phyloP scores from a whole-genome alignment of 257 asterid genomes.

The Jaltomata sinuosa region DNA sequence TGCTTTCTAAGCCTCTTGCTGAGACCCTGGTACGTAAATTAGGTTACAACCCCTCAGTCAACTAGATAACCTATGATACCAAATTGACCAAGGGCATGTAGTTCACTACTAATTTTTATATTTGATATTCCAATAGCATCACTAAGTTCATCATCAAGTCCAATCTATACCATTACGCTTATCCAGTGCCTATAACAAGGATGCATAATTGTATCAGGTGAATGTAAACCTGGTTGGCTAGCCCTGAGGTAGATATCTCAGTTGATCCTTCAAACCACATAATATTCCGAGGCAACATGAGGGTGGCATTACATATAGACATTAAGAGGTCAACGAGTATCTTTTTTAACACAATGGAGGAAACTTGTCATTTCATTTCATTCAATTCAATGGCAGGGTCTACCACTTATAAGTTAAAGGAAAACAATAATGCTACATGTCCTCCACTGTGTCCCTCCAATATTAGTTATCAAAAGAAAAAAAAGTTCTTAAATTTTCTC shows the following conservation, averaged over 20 bases:
- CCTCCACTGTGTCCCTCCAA: background rate
- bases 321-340: background rate
- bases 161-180: background rate
- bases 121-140: background rate
- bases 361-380: background rate
- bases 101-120: background rate
- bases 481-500: background rate
- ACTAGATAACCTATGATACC: background rate
- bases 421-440: background rate
- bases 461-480: background rate
- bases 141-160: background rate
- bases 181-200: background rate
- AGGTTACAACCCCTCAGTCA: background rate
- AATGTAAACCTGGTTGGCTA: background rate
- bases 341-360: background rate
- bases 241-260: background rate
- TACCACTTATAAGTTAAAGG: background rate
- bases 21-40: background rate
- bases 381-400: background rate
- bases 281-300: background rate
- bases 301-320: background rate
- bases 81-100: background rate
- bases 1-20: background rate
- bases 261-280: background rate
- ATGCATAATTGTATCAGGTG: background rate